These are phyloP conservation scores for Alternaria sp. DNA, from an alignment of 2,329 filamentous ascomycete genomes.

Conservation along the genomic window DNA sequence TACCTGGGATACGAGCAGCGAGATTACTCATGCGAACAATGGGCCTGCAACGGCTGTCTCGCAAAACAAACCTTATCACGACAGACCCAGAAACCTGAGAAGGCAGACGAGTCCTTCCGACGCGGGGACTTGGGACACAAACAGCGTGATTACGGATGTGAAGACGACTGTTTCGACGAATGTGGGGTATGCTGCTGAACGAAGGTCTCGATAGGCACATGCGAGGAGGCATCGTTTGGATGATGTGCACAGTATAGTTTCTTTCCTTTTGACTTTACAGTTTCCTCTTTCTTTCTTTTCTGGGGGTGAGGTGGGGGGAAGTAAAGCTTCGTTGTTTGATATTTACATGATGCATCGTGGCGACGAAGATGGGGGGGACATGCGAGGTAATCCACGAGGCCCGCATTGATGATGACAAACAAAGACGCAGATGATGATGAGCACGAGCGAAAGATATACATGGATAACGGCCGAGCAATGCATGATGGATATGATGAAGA, in stretches of 20 bases:
- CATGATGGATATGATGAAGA: background rate
- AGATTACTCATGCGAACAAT: slow-evolving; percentile 18
- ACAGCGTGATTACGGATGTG: slow-evolving; percentile 18
- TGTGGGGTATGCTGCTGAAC: slow-evolving; percentile 9
- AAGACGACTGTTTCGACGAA: slow-evolving; percentile 18
- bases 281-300: slow-evolving; percentile 2
- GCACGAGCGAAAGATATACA: slow-evolving; percentile 9
- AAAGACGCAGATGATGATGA: slow-evolving; percentile 12
- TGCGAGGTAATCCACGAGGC: slow-evolving; percentile 11
- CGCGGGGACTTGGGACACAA: slow-evolving; percentile 17
- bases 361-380: background rate
- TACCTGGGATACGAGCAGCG: slow-evolving; percentile 20
- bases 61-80: slow-evolving; percentile 9
- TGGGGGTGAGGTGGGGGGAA: too few relatives aligned
- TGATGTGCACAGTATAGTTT: background rate
- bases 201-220: slow-evolving; percentile 7
- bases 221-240: background rate
- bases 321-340: background rate
- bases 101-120: slow-evolving; percentile 17
- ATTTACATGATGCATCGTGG: background rate
- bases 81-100: slow-evolving; percentile 6
- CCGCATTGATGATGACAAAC: slow-evolving; percentile 4
- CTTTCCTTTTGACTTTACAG: background rate
- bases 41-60: slow-evolving; percentile 15
- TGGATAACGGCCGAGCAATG: slow-evolving; percentile 11